Percentiles rank a stretch among this genome's conserved stretches.
Evolutionary conservation across 352 stramenopile genomes (phyloP).

Genomic region (Phytopythium ostracodes): DNA sequence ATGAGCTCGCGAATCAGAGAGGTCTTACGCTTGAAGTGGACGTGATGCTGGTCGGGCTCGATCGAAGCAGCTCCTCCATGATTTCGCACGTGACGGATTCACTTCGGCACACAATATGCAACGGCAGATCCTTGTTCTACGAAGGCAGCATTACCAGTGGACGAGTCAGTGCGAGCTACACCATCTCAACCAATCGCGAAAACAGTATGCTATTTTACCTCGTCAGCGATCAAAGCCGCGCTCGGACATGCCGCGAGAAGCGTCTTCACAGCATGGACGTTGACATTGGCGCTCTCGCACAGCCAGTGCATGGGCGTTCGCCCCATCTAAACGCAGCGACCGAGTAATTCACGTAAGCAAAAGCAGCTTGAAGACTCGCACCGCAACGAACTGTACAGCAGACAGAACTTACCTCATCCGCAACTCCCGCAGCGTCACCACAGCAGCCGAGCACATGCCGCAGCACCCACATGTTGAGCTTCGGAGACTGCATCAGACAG

Average conservation of each 20-base stretch:
- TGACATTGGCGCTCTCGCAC: conserved; percentile 30
- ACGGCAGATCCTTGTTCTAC: conserved; percentile 46
- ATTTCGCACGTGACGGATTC: conserved; percentile 18
- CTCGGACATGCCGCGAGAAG: conserved; percentile 21
- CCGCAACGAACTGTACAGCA: not conserved
- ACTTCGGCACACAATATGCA: conserved; percentile 60
- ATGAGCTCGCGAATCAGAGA: not conserved
- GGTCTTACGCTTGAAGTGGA: conserved; percentile 23
- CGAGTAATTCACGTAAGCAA: conserved; percentile 5
- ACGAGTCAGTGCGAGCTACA: conserved; percentile 1
- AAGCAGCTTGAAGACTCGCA: not conserved
- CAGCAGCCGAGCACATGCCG: conserved; percentile 33
- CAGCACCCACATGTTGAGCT: conserved; percentile 28
- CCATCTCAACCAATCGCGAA: not conserved
- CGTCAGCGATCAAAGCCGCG: conserved; percentile 12
- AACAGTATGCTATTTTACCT: conserved; percentile 4
- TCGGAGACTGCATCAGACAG: conserved; percentile 24
- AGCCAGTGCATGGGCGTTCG: conserved; percentile 58
- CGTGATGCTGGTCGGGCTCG: conserved; percentile 25
- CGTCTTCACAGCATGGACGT: conserved; percentile 13
- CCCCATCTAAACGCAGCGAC: conserved; percentile 21
- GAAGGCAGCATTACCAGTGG: not conserved
- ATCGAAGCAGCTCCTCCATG: conserved; percentile 26
- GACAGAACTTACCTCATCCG: conserved; percentile 29
- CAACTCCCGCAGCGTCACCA: conserved; percentile 20